Evolutionary conservation across 139 green algal genomes (phyloP).

Genomic region (Chlamydomonas sp.): DNA sequence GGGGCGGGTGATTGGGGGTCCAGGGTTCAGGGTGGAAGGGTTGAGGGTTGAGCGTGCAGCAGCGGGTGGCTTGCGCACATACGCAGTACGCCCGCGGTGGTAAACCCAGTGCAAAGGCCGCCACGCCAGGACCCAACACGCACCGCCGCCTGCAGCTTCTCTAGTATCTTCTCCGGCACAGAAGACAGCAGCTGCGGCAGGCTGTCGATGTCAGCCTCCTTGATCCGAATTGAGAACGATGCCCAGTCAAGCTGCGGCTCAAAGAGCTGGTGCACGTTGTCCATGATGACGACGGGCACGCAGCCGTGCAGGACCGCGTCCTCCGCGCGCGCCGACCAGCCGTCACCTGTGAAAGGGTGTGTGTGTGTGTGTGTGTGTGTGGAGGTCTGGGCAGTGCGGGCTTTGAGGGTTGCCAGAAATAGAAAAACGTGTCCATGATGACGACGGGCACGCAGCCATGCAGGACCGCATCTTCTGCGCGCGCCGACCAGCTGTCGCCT

Average conservation of each 20-base stretch:
- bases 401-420: no score
- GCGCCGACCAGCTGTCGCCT: slow-evolving; percentile 42
- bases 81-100: no score
- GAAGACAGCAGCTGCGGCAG: slow-evolving; percentile 42
- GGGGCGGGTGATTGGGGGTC: no score
- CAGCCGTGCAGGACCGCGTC: slow-evolving; percentile 62
- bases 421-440: slow-evolving; percentile 30
- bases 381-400: no score
- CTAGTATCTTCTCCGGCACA: slow-evolving; percentile 19
- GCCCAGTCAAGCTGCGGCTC: slow-evolving; percentile 27
- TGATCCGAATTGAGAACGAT: slow-evolving; percentile 25
- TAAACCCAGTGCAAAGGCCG: no score
- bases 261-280: slow-evolving; percentile 26
- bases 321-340: slow-evolving; percentile 41
- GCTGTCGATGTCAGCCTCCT: slow-evolving; percentile 7
- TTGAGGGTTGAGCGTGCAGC: no score
- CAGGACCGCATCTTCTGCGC: slow-evolving; percentile 53
- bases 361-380: no score
- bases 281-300: slow-evolving; percentile 48
- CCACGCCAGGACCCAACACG: slow-evolving; percentile 15
- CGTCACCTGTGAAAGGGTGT: no score
- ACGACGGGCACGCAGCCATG: slow-evolving; percentile 63
- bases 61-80: no score
- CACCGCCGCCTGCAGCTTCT: slow-evolving; percentile 31
- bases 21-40: no score